These are phyloP conservation scores for Arabis hirsuta DNA, from an alignment of 345 rosid species.

Conservation along the genomic window DNA sequence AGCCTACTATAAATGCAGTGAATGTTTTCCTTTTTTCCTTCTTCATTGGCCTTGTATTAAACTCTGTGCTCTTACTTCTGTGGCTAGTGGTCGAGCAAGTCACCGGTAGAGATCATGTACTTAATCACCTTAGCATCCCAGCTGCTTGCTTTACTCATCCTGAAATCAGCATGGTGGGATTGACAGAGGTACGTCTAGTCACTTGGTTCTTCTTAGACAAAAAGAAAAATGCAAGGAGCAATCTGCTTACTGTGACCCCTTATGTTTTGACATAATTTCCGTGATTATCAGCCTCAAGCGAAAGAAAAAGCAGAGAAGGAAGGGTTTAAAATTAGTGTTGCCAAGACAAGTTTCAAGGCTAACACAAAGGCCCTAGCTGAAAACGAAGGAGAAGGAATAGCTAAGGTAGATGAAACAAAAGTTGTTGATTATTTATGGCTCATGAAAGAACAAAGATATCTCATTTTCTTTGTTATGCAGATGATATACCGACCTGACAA, in stretches of 20 bases:
- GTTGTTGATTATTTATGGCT: slow-evolving; percentile 7
- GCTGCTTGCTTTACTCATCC: slow-evolving; percentile 99
- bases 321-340: slow-evolving; percentile 87
- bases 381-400: slow-evolving; percentile 98
- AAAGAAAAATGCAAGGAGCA: slow-evolving; percentile 2
- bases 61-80: slow-evolving; percentile 25
- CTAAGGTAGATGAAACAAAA: slow-evolving; percentile 63
- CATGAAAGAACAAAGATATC: slow-evolving; percentile 31
- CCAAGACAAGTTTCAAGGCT: slow-evolving; percentile 98
- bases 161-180: slow-evolving; percentile 99
- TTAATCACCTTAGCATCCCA: slow-evolving; percentile 91
- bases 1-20: slow-evolving; percentile 27
- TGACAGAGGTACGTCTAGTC: slow-evolving; percentile 74
- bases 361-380: slow-evolving; percentile 98
- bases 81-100: slow-evolving; percentile 92
- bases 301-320: slow-evolving; percentile 91
- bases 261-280: slow-evolving; percentile 5
- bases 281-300: slow-evolving; percentile 82
- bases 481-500: slow-evolving; percentile 95
- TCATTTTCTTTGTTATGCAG: slow-evolving; percentile 50
- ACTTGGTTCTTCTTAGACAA: slow-evolving; percentile 6
- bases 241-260: background rate
- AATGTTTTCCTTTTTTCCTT: background rate
- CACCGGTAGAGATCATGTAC: slow-evolving; percentile 86
- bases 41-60: slow-evolving; percentile 9